A percentile compares a stretch with the other conserved stretches of the same genome.
These are phyloP conservation scores for Comarum palustre DNA, from an alignment of 306 rosid species.

Conservation along the genomic window DNA sequence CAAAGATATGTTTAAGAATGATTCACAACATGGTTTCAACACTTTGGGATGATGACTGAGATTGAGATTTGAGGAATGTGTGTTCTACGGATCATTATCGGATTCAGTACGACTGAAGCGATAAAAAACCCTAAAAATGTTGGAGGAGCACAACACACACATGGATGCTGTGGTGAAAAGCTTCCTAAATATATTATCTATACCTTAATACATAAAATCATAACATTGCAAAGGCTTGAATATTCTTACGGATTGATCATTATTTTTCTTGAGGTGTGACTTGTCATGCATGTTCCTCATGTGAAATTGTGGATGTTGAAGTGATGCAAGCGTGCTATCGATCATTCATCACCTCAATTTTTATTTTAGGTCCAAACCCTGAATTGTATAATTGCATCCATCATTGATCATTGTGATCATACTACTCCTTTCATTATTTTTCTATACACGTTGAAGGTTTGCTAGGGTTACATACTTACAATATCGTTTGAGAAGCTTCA, in stretches of 20 bases:
- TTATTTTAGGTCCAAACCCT: neutral
- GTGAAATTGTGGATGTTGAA: neutral
- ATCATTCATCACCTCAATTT: neutral
- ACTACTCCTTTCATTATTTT: neutral
- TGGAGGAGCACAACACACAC: slow-evolving; percentile 8
- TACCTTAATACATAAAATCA: neutral
- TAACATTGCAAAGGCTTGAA: neutral
- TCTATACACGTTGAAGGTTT: neutral
- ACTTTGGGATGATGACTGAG: neutral
- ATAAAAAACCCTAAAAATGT: neutral
- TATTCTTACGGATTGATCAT: neutral
- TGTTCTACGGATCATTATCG: neutral
- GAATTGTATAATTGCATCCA: neutral
- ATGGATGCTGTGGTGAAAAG: slow-evolving; percentile 20
- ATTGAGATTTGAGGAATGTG: neutral
- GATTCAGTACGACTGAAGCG: neutral
- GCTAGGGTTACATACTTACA: neutral
- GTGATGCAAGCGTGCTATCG: neutral
- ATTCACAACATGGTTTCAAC: neutral
- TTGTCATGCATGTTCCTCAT: slow-evolving; percentile 8
- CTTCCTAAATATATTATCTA: neutral
- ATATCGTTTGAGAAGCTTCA: neutral
- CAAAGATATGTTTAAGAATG: neutral
- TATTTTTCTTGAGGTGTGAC: neutral
- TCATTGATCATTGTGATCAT: neutral